Evolutionary conservation across 169 alveolate species (phyloP).

Genomic region (Prorocentrum cordatum): DNA sequence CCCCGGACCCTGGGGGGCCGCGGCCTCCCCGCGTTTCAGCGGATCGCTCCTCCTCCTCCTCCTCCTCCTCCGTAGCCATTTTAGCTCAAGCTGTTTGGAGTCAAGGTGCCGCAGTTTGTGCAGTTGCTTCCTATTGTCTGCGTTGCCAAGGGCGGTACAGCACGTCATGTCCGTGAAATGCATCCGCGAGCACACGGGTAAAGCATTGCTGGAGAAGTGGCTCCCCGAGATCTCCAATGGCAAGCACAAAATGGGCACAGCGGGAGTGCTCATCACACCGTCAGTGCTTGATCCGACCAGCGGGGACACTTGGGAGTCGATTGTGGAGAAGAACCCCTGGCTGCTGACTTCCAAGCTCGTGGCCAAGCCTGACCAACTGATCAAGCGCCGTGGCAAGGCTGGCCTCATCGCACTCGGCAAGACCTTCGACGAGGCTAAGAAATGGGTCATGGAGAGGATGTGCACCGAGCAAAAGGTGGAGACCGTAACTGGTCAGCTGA

Average conservation of each 20-base stretch:
- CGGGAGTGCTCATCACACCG: conserved; percentile 26
- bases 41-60: too few species aligned
- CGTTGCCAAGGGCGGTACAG: too few species aligned
- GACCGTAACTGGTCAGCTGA: conserved; percentile 69
- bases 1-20: too few species aligned
- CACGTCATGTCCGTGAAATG: too few species aligned
- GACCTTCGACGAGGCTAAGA: conserved; percentile 63
- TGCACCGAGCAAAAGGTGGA: background rate
- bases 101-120: too few species aligned
- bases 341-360: conserved; percentile 33
- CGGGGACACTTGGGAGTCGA: conserved; percentile 24
- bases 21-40: too few species aligned
- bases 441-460: conserved; percentile 68
- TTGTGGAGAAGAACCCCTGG: conserved; percentile 53
- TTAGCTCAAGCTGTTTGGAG: too few species aligned
- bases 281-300: conserved; percentile 45
- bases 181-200: too few species aligned
- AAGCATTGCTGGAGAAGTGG: too few species aligned
- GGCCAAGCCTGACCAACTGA: conserved; percentile 74
- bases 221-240: too few species aligned
- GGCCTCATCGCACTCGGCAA: conserved; percentile 69
- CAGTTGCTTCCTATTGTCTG: too few species aligned
- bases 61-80: too few species aligned
- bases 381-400: conserved; percentile 73
- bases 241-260: conserved; percentile 53